Evolutionary conservation across 352 stramenopile species (phyloP).

Genomic region (Globisporangium viniferum): DNA sequence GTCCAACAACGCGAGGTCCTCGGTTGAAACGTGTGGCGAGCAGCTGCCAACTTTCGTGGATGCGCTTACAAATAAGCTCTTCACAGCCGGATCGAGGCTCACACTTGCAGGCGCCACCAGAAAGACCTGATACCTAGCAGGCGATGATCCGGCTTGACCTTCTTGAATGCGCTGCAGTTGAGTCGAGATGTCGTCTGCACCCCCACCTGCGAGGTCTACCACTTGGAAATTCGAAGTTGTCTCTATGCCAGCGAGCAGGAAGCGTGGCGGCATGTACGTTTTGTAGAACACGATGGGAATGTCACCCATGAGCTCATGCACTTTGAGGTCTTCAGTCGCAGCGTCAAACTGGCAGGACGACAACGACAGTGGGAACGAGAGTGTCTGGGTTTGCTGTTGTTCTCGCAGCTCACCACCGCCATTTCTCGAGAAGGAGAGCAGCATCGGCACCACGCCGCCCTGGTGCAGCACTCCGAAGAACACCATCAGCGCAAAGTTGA

Average conservation of each 20-base stretch:
- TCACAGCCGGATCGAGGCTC: constrained; percentile 21
- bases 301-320: constrained; percentile 11
- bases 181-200: background rate
- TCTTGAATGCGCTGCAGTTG: constrained; percentile 10
- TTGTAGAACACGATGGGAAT: constrained; percentile 59
- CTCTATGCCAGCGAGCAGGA: constrained; percentile 41
- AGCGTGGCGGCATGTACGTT: constrained; percentile 82
- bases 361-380: background rate
- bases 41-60: constrained; percentile 35
- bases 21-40: constrained; percentile 52
- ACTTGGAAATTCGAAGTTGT: constrained; percentile 30
- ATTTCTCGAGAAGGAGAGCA: constrained; percentile 39
- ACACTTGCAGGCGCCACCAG: constrained; percentile 50
- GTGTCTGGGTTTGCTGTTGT: background rate
- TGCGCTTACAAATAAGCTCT: constrained; percentile 4
- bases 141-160: background rate
- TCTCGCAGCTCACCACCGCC: background rate
- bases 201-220: constrained; percentile 46
- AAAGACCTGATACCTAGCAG: constrained; percentile 17
- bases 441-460: constrained; percentile 58
- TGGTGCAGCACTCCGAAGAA: constrained; percentile 77
- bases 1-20: constrained; percentile 46
- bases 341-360: constrained; percentile 28
- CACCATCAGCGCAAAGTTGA: constrained; percentile 47
- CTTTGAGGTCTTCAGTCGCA: background rate